These are phyloP conservation scores for Leucaena leucocephala DNA, from an alignment of 306 rosid species.

Conservation along the genomic window DNA sequence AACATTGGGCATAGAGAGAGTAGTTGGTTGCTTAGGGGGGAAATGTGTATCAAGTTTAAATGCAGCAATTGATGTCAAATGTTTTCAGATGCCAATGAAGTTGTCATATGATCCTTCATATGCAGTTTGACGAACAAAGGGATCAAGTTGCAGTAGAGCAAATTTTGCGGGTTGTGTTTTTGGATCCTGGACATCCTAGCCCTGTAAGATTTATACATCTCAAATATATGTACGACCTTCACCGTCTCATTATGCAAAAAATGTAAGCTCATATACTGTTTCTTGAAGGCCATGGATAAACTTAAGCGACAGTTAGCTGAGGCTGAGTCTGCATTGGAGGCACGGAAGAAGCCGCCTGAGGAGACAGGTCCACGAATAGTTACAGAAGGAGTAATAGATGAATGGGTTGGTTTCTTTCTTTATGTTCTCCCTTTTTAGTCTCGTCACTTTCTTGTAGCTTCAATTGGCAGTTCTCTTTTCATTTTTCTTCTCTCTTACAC, in stretches of 20 bases:
- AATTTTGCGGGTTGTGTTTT: constrained; percentile 79
- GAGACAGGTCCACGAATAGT: constrained; percentile 72
- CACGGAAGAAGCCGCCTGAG: constrained; percentile 76
- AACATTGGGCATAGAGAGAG: constrained; percentile 9
- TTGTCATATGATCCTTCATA: constrained; percentile 21
- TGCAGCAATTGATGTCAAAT: constrained; percentile 12
- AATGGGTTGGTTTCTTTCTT: constrained; percentile 77
- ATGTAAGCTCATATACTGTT: constrained; percentile 20
- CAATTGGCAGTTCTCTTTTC: constrained; percentile 13
- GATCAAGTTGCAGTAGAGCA: constrained; percentile 90
- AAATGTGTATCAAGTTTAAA: constrained; percentile 6
- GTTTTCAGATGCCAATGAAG: constrained; percentile 32
- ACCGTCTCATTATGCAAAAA: background rate
- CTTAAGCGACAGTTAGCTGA: constrained; percentile 84
- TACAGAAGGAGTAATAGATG: constrained; percentile 93
- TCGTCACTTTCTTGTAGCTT: constrained; percentile 5
- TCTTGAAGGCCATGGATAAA: constrained; percentile 76
- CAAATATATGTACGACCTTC: background rate
- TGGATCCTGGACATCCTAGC: constrained; percentile 75
- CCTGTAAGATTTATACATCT: constrained; percentile 57
- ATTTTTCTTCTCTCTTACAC: background rate
- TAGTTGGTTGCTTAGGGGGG: constrained; percentile 9
- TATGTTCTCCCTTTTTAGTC: constrained; percentile 3
- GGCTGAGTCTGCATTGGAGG: constrained; percentile 84
- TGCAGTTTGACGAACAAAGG: constrained; percentile 92